These are phyloP conservation scores for Cyclotella cryptica DNA, from an alignment of 108 stramenopile genomes.

Conservation along the genomic window DNA sequence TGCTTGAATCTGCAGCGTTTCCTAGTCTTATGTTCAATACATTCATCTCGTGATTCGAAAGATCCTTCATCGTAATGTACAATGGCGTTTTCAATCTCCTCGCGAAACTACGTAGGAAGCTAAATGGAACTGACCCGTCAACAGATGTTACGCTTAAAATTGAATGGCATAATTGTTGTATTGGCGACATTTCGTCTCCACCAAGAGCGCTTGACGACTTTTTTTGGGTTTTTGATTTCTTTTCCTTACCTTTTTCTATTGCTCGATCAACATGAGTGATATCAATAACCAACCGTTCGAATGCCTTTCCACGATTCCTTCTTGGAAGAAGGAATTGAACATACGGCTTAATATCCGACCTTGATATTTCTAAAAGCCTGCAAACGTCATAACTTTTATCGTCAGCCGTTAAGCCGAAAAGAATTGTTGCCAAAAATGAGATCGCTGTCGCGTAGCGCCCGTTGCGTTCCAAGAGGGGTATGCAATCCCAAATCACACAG, in stretches of 20 bases:
- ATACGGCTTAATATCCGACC: conserved; percentile 19
- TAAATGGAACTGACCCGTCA: conserved; percentile 71
- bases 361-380: conserved; percentile 1
- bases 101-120: conserved; percentile 68
- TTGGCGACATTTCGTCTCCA: conserved; percentile 30
- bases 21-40: conserved; percentile 63
- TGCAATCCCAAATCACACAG: conserved; percentile 80
- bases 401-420: conserved; percentile 31
- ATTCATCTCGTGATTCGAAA: conserved; percentile 47
- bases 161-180: conserved; percentile 30
- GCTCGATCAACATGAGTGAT: conserved; percentile 58
- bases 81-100: conserved; percentile 71
- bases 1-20: conserved; percentile 14
- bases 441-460: conserved; percentile 58
- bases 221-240: conserved; percentile 3
- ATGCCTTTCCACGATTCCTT: conserved; percentile 82
- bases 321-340: conserved; percentile 57
- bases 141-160: conserved; percentile 13
- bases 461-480: conserved; percentile 68
- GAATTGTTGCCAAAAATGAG: conserved; percentile 47
- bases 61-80: conserved; percentile 40
- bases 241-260: conserved; percentile 9
- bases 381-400: neutral
- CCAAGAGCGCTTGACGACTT: neutral
- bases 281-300: conserved; percentile 79